Percentiles rank a stretch among this genome's conserved stretches.
phyloP scores from a whole-genome alignment of 2,329 filamentous ascomycete genomes.

The Cyanodermella asteris region DNA sequence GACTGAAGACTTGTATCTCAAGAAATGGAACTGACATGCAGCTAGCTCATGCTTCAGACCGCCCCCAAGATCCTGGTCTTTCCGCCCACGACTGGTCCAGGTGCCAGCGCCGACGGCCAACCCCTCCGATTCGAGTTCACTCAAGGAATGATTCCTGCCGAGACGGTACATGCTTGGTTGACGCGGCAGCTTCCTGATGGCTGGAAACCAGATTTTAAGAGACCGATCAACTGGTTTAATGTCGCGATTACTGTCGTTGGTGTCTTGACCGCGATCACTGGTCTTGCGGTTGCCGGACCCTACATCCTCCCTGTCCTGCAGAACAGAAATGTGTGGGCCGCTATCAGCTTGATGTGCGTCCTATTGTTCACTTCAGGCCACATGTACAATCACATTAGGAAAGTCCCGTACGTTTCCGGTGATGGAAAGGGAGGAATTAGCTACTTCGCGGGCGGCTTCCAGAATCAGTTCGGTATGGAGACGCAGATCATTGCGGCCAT shows the following conservation, averaged over 20 bases:
- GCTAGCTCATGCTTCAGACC: slow-evolving; percentile 73
- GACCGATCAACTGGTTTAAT: slow-evolving; percentile 69
- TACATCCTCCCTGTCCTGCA: slow-evolving; percentile 64
- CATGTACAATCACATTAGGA: slow-evolving; percentile 98
- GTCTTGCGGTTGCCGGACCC: slow-evolving; percentile 55
- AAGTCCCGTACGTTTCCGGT: slow-evolving; percentile 75
- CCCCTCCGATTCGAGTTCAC: slow-evolving; percentile 73
- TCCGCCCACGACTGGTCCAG: slow-evolving; percentile 60
- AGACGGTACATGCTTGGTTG: slow-evolving; percentile 61
- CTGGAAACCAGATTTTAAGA: slow-evolving; percentile 53
- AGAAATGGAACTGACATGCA: slow-evolving; percentile 3
- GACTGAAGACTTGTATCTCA: slow-evolving; percentile 1
- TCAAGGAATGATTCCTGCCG: slow-evolving; percentile 42
- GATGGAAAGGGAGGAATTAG: slow-evolving; percentile 67
- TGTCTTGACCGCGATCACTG: slow-evolving; percentile 40
- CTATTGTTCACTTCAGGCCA: slow-evolving; percentile 88
- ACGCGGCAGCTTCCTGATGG: slow-evolving; percentile 54
- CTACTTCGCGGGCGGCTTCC: slow-evolving; percentile 83
- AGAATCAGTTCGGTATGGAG: slow-evolving; percentile 82
- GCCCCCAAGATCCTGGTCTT: slow-evolving; percentile 79
- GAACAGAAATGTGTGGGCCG: slow-evolving; percentile 87
- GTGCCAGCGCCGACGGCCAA: slow-evolving; percentile 46
- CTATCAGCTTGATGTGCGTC: slow-evolving; percentile 67
- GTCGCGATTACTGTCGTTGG: slow-evolving; percentile 49
- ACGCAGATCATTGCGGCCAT: slow-evolving; percentile 87